Evolutionary conservation across 495 filamentous ascomycete species (phyloP).

Genomic region (Amorphotheca resinae): DNA sequence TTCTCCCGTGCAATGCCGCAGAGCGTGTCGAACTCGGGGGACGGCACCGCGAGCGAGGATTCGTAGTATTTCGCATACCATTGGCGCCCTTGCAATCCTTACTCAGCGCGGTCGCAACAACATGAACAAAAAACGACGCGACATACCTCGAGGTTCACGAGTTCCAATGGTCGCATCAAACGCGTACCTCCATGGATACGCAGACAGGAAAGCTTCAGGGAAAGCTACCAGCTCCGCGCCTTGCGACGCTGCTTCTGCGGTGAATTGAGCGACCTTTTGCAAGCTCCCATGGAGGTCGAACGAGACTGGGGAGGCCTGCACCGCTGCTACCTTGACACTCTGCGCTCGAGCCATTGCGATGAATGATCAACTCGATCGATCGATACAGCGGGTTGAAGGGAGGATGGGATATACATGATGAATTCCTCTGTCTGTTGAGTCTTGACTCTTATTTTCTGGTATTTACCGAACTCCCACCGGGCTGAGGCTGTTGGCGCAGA

Average conservation of each 20-base stretch:
- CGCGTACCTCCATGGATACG: slow-evolving; percentile 31
- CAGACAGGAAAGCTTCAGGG: slow-evolving; percentile 32
- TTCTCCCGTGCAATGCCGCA: slow-evolving; percentile 24
- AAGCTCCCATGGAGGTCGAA: slow-evolving; percentile 30
- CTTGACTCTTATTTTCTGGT: no score
- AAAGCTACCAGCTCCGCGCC: slow-evolving; percentile 37
- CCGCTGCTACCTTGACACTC: slow-evolving; percentile 22
- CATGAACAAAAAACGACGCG: no score
- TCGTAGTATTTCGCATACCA: slow-evolving; percentile 32
- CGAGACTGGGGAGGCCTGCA: slow-evolving; percentile 31
- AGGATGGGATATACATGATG: no score
- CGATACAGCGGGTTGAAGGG: no score
- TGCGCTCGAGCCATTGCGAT: not conserved
- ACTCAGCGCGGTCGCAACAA: not conserved
- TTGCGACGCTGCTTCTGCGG: slow-evolving; percentile 28
- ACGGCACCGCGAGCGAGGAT: slow-evolving; percentile 25
- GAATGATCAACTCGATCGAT: no score
- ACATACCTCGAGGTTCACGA: slow-evolving; percentile 28
- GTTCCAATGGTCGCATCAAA: slow-evolving; percentile 32
- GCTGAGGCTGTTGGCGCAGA: no score
- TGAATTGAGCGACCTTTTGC: slow-evolving; percentile 26
- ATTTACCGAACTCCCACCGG: no score
- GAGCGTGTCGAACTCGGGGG: slow-evolving; percentile 25
- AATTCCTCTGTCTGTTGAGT: no score
- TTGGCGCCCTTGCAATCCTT: slow-evolving; percentile 22